These are phyloP conservation scores for Trametes punicea DNA, from an alignment of 768 basidiomycete species.

Conservation along the genomic window DNA sequence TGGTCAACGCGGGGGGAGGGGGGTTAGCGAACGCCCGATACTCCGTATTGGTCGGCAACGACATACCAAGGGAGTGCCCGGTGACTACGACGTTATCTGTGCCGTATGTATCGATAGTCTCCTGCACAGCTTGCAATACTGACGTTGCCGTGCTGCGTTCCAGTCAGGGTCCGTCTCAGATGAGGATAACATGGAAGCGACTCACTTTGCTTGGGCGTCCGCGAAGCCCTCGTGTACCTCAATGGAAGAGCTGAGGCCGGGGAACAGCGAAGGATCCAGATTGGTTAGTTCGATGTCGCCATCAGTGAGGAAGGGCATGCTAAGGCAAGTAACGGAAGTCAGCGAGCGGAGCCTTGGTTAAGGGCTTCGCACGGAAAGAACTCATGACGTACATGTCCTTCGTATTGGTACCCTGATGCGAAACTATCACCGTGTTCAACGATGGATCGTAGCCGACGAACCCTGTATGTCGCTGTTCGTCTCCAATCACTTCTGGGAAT, in stretches of 20 bases:
- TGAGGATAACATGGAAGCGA: neutral
- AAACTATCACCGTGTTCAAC: conserved; percentile 34
- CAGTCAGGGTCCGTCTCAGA: neutral
- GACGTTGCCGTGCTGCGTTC: conserved; percentile 35
- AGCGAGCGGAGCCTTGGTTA: neutral
- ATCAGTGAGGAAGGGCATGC: conserved; percentile 42
- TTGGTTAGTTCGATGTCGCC: conserved; percentile 33
- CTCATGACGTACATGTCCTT: conserved; percentile 26
- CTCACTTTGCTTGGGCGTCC: conserved; percentile 43
- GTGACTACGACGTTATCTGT: conserved; percentile 42
- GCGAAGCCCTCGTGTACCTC: conserved; percentile 48
- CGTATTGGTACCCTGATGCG: conserved; percentile 39
- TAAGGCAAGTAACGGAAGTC: conserved; percentile 11
- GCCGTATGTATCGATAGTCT: conserved; percentile 34
- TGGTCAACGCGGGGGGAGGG: conserved; percentile 17
- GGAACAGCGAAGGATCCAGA: conserved; percentile 44
- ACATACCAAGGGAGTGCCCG: conserved; percentile 40
- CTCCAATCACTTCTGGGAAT: neutral
- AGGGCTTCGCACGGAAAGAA: no score
- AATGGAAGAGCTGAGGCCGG: conserved; percentile 42
- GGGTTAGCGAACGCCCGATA: neutral
- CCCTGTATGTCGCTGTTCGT: conserved; percentile 34
- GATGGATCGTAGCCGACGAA: conserved; percentile 50
- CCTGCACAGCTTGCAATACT: conserved; percentile 44
- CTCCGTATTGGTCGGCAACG: neutral